Evolutionary conservation across 2,329 filamentous ascomycete species (phyloP), one percentile per base, ranked within the genome.

Genomic region (Phaeosphaeriaceae sp.): DNA sequence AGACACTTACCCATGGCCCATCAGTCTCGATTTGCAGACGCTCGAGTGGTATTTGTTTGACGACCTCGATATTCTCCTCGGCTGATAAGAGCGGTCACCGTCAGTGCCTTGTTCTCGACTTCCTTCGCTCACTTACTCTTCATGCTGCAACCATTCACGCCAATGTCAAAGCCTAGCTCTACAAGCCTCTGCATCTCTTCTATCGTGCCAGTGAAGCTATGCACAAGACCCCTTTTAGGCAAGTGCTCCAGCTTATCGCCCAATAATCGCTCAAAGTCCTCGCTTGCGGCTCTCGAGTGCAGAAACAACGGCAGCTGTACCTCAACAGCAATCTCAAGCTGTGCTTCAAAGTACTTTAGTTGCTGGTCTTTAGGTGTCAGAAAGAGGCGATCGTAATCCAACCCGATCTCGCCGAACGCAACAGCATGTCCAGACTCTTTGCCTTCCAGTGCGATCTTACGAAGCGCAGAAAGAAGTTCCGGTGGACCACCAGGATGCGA

Each of bases 121-220:
- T 5, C 9, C 5, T 36, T 36, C 6, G 31, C 7, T 6, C 2
- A 56, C 70, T 55, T 52, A 76, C 73, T 98, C 84, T 98, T 99
- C 82, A 99, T 86, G 70, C 91, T 96, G 78, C 95, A 99, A 4
- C 95, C 95, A 73, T 99, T 99, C 60, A 97, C 87, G n/a, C 95
- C 94, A 60, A 99, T 89, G 78, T 97, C 90, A 53, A 97, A 86
- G 0, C 93, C 94, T 47, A 96, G 77, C 1, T 87, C 88, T 68
- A 96, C 88, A 54, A 98, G 81, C 64, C 91, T 87, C 55, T 85
- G 81, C 90, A 97, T 94, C 79, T 99, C 95, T 54, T 90, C 91
- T 15, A 88, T 78, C 0, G 92, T 92, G 2, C 95, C 95, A 0
- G 95, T 99, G 71, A 99, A 99, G 73, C 90, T 94, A 79, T 99